These are phyloP conservation scores for Zea luxurians DNA, from an alignment of 176 grass and related monocot genomes.

Conservation along the genomic window DNA sequence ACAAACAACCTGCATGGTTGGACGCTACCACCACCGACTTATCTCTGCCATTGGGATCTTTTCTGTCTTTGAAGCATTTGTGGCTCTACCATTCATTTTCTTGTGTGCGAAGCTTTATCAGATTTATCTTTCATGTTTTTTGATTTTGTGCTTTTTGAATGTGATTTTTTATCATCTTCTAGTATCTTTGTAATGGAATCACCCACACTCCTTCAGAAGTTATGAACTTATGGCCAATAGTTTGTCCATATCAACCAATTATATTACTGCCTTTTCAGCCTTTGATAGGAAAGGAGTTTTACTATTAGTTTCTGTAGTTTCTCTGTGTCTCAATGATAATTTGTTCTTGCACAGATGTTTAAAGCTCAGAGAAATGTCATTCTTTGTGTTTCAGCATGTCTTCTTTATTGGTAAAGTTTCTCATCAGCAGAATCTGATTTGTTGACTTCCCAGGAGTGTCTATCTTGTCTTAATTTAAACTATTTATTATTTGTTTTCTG, in stretches of 20 bases:
- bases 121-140: conserved; percentile 2
- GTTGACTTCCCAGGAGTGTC: conserved; percentile 10
- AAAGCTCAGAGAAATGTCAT: conserved; percentile 95
- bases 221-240: conserved; percentile 18
- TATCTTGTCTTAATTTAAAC: not conserved
- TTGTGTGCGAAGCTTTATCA: not conserved
- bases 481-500: conserved; percentile 6
- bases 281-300: not conserved
- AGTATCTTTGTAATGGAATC: not conserved
- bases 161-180: not conserved
- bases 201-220: not conserved
- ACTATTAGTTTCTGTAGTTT: conserved; percentile 3
- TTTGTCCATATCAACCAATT: not conserved
- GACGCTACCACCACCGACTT: not conserved
- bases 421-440: conserved; percentile 25
- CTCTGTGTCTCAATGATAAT: not conserved
- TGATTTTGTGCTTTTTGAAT: not conserved
- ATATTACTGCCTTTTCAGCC: not conserved
- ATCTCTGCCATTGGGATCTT: not conserved
- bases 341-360: conserved; percentile 67
- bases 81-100: not conserved
- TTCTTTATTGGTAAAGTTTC: conserved; percentile 85
- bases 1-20: not conserved
- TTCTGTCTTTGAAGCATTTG: not conserved
- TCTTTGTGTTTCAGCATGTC: conserved; percentile 69